Conservation (phyloP, 106 monocot genomes). For the Amphibolis antarctica region DNA sequence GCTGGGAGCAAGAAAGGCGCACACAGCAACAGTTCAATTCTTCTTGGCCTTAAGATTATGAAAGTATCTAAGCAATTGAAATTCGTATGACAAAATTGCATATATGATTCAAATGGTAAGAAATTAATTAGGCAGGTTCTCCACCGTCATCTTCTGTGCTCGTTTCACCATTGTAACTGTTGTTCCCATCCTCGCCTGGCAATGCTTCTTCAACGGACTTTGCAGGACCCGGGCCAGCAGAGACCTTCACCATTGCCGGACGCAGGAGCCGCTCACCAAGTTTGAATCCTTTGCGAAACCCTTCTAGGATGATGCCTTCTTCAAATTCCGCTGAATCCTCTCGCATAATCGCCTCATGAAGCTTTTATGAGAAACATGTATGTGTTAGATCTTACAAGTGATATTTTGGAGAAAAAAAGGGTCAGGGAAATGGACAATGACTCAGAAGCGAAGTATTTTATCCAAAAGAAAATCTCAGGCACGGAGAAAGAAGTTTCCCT, state of each 20-base stretch:
- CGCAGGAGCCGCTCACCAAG: conserved; percentile 74
- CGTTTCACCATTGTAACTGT: conserved; percentile 12
- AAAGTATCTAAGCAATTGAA: no score
- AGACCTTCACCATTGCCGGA: conserved; percentile 88
- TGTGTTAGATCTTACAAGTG: no score
- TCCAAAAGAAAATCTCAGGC: no score
- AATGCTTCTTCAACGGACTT: conserved; percentile 24
- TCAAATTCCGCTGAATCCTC: conserved; percentile 66
- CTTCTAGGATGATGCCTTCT: conserved; percentile 69
- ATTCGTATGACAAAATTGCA: conserved; percentile 1
- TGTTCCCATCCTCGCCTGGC: conserved; percentile 9
- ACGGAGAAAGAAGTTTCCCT: no score
- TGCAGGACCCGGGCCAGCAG: conserved; percentile 76
- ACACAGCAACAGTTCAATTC: no score
- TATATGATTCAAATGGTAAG: neutral
- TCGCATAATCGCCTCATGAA: conserved; percentile 88
- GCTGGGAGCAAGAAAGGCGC: no score
- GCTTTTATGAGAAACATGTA: conserved; percentile 26
- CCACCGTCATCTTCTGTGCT: conserved; percentile 8
- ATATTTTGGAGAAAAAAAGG: no score
- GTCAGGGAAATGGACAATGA: no score
- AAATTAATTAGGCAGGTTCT: conserved; percentile 5
- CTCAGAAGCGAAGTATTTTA: no score
- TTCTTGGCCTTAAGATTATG: no score
- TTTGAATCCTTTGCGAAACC: conserved; percentile 84